Evolutionary conservation across 345 rosid species (phyloP).

Genomic region (Citrus australasica): DNA sequence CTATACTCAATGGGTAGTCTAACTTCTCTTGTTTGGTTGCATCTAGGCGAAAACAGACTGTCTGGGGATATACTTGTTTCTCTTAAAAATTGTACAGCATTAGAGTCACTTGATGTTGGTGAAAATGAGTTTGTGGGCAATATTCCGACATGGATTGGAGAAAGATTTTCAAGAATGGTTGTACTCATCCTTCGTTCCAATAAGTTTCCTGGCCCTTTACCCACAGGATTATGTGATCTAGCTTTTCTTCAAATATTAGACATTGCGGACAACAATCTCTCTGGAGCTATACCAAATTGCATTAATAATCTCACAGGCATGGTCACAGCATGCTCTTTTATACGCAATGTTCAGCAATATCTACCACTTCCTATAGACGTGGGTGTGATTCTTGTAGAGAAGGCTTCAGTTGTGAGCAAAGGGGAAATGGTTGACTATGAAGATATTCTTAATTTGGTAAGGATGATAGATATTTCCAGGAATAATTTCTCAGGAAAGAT

Average conservation of each 20-base stretch:
- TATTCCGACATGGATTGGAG: constrained; percentile 6
- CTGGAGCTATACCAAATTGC: constrained; percentile 10
- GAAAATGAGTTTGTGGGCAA: too few relatives aligned
- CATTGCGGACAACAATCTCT: constrained; percentile 5
- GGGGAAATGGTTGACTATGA: neutral
- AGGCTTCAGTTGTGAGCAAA: neutral
- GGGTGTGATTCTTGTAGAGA: neutral
- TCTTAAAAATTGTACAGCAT: too few relatives aligned
- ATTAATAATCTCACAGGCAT: neutral
- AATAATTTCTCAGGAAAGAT: constrained; percentile 1
- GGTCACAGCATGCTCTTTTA: neutral
- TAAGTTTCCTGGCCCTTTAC: constrained; percentile 8
- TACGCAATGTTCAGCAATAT: neutral
- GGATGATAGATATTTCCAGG: neutral
- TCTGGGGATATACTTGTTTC: neutral
- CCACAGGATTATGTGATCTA: neutral
- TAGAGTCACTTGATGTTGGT: too few relatives aligned
- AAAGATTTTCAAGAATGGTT: neutral
- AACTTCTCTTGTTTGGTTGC: neutral
- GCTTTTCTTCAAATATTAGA: constrained; percentile 2
- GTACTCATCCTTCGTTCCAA: neutral
- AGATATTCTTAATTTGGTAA: constrained; percentile 3
- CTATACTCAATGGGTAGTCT: too few relatives aligned
- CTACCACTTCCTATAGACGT: neutral
- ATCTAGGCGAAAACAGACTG: neutral